Base-by-base conservation (phyloP, 2,329 filamentous ascomycete species). In the Penicillium sp. region DNA sequence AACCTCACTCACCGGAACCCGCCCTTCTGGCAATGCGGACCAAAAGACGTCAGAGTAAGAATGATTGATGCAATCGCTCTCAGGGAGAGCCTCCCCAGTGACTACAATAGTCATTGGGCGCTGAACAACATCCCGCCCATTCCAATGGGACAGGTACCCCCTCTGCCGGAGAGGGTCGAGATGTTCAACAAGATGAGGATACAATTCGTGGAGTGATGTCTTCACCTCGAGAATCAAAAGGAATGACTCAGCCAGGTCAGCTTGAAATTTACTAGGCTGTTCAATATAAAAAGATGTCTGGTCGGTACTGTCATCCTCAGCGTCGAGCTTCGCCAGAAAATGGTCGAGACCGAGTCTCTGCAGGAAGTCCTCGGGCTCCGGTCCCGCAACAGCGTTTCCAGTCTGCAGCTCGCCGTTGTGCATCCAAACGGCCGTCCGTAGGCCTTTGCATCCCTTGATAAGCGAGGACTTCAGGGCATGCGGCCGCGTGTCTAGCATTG, bases 391-490 rank as follows among this genome's bases (percentile, higher is more conserved):
- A 0, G 61, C 58, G 18, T 53, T 47, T 7, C 61, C 62, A 26
- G 69, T 61, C 36, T 65, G 54, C 34, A 70, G 56, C 19, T 62
- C 49, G 32, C 57, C 49, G n/a, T 56, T 43, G 30, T 62, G 56
- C 30, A 67, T 57, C 64, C 66, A 67, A 16, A 70, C 39, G 26
- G 66, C 61, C 14, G 58, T 65, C 34, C 60, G 64, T 40, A 66
- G 54, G 1, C 68, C 65, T 29, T 63, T 57, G 40, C 69, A 71
- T 41, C 66, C 64, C 11, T 61, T 60, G 18, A 48, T 51, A 39
- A 65, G 47, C 11, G 61, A 61, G 23, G 62, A 56, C 34, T 62
- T 51, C 7, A 70, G 55, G 9, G 63, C 56, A 44, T 63, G 56
- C 14, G 51, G 35, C 27, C 55, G 58, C 1, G 60, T 52, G 36